Conservation (phyloP, 768 basidiomycete species). For the Xerocomellus dryophilus region DNA sequence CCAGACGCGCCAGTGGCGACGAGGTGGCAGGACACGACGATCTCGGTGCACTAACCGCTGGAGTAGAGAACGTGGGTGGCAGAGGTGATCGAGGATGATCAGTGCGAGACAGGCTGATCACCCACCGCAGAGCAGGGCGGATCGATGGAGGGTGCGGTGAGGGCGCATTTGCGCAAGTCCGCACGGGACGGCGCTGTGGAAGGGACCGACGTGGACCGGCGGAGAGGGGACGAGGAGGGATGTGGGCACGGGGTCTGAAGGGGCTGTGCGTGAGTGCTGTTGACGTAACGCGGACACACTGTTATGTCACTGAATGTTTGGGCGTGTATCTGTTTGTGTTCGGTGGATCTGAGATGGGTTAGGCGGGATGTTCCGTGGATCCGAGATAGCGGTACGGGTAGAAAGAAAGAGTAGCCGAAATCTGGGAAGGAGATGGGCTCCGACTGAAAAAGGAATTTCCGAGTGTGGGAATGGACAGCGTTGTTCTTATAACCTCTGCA, state of each 20-base stretch:
- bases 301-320: conserved; percentile 32
- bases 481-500: conserved; percentile 34
- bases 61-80: too few species aligned
- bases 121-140: neutral
- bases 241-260: conserved; percentile 8
- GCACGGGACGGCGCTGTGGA: conserved; percentile 7
- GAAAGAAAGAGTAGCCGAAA: conserved; percentile 39
- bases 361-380: conserved; percentile 32
- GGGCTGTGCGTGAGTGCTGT: conserved; percentile 31
- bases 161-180: conserved; percentile 15
- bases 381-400: conserved; percentile 34
- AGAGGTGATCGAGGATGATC: neutral
- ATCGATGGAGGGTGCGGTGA: conserved; percentile 1
- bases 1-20: too few species aligned
- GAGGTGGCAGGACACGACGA: neutral
- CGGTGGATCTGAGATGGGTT: conserved; percentile 28
- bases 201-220: conserved; percentile 13
- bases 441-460: conserved; percentile 25
- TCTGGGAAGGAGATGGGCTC: conserved; percentile 34
- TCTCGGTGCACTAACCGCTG: too few species aligned
- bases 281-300: conserved; percentile 34
- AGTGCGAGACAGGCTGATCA: too few species aligned
- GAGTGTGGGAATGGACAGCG: conserved; percentile 23
- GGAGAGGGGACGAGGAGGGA: conserved; percentile 2
- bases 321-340: conserved; percentile 10